These are phyloP conservation scores for Fusarium circinatum DNA, from an alignment of 2,329 filamentous ascomycete genomes.

Conservation along the genomic window DNA sequence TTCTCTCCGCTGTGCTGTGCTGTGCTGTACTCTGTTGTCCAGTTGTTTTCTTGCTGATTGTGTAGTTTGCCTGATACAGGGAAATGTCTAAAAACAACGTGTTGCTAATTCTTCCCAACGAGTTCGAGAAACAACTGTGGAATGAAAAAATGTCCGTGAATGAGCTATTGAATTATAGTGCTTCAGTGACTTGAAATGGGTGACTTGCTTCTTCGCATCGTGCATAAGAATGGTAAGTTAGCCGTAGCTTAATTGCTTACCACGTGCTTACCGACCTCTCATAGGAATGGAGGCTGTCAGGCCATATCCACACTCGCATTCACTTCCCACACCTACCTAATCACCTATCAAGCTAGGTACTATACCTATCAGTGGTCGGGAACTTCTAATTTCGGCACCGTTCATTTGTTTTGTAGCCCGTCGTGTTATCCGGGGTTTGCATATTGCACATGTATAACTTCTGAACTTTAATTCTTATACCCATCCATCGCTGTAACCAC, in stretches of 20 bases:
- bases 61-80: background rate
- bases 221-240: background rate
- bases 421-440: background rate
- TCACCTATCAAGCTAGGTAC: background rate
- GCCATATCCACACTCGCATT: background rate
- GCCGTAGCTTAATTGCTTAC: background rate
- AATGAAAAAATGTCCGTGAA: background rate
- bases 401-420: background rate
- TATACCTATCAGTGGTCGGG: background rate
- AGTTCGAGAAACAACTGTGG: background rate
- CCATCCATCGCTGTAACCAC: background rate
- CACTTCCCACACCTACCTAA: slow-evolving; percentile 4
- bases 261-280: background rate
- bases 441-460: background rate
- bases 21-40: background rate
- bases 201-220: background rate
- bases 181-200: background rate
- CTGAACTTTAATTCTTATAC: background rate
- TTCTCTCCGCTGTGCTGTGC: background rate
- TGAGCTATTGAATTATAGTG: background rate
- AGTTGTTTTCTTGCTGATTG: background rate
- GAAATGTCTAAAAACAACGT: background rate
- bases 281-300: slow-evolving; percentile 9
- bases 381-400: slow-evolving; percentile 11
- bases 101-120: background rate